Evolutionary conservation across 2,329 filamentous ascomycete species (phyloP), one percentile per base, ranked within the genome.

Genomic region (Colletotrichum aenigma): DNA sequence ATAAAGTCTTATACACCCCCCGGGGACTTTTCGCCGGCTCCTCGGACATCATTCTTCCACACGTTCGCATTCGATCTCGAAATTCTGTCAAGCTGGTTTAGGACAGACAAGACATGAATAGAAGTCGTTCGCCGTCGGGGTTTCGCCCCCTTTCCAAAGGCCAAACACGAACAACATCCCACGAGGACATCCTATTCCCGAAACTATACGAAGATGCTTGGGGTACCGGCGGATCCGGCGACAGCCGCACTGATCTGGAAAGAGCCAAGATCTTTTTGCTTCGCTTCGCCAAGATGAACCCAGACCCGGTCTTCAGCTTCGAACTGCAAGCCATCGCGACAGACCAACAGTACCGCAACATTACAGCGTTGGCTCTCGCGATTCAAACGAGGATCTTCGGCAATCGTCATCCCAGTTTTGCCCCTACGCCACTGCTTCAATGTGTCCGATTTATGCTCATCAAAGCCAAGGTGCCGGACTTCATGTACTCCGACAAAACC

Each of bases 211-310:
- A 52, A 24, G n/a, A 52, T 52, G 43, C 43, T 7, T 52, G 43
- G 43, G 43, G 43, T 7, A 21, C 43, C 43, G 43, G 43, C n/a
- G 43, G 43, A 13, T 0, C 12, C 43, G 43, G 43, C 43, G n/a
- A 52, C 43, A 52, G n/a, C 16, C 61, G 56, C 16, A 38, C 79
- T 28, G 82, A 81, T 55, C 76, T 83, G 21, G 81, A 84, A 43
- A 77, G 82, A 26, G 79, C 82, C 9, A 79, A 81, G 66, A 81
- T 82, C 69, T 84, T 83, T 48, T 77, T 84, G 6, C 79, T 83
- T 36, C 79, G 78, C 66, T 78, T 66, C 81, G 82, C 78, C 77
- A 77, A 34, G 77, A 78, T 21, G 79, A 83, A 64, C 78, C 78
- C 16, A 13, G 43, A 52, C n/a, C 43, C 43, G 43, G 67, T 74